Percentiles rank a stretch among this genome's conserved stretches.
Conservation (phyloP, 2,329 filamentous ascomycete genomes). For the Pseudocercospora crystallina region DNA sequence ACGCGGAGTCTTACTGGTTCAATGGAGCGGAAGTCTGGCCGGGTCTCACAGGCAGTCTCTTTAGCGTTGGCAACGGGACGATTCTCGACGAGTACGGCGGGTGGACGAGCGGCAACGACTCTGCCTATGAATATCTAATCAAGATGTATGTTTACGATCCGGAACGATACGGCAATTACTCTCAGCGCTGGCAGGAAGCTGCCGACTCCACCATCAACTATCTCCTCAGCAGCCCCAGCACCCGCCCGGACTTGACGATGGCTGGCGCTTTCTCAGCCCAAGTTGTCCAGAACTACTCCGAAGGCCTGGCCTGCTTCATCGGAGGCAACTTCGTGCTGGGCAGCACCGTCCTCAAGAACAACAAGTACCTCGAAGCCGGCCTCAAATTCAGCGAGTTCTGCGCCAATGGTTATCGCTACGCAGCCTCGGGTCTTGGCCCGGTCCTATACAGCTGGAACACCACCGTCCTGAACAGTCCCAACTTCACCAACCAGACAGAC, state of each 20-base stretch:
- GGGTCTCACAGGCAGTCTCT: constrained; percentile 68
- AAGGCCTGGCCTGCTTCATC: constrained; percentile 72
- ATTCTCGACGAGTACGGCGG: constrained; percentile 69
- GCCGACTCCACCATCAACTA: constrained; percentile 73
- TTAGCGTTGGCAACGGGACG: constrained; percentile 63
- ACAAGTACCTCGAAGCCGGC: constrained; percentile 72
- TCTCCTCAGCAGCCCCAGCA: constrained; percentile 66
- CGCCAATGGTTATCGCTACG: constrained; percentile 69
- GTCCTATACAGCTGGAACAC: constrained; percentile 54
- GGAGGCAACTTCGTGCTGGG: constrained; percentile 85
- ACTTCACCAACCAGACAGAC: constrained; percentile 36
- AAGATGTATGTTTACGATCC: constrained; percentile 87
- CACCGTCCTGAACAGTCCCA: constrained; percentile 29
- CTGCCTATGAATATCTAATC: constrained; percentile 86
- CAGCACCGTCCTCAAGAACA: constrained; percentile 65
- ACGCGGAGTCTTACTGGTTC: constrained; percentile 69
- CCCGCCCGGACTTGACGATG: constrained; percentile 71
- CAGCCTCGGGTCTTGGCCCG: constrained; percentile 73
- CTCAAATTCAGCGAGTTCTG: constrained; percentile 70
- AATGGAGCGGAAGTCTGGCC: constrained; percentile 72
- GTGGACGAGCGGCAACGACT: constrained; percentile 76
- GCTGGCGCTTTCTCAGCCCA: constrained; percentile 58
- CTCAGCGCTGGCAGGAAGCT: constrained; percentile 64
- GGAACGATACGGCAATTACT: constrained; percentile 61
- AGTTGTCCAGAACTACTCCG: constrained; percentile 38